Evolutionary conservation across 768 basidiomycete genomes (phyloP).

Genomic region (Kondoa malvinella): DNA sequence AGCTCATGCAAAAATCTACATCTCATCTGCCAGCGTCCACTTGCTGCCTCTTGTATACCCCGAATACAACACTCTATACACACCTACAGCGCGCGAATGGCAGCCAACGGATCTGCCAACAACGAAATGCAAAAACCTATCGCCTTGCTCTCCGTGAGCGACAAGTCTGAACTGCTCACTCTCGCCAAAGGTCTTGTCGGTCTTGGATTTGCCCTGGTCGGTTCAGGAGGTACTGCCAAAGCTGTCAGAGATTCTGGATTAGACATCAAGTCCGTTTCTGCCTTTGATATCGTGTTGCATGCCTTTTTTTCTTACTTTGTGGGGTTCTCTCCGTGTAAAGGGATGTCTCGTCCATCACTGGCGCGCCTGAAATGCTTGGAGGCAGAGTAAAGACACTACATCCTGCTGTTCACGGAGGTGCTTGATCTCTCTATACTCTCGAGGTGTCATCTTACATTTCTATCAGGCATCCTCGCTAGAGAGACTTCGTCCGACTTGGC

Average conservation of each 20-base stretch:
- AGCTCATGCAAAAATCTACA: no score
- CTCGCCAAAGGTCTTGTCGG: conserved; percentile 67
- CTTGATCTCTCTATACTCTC: conserved; percentile 19
- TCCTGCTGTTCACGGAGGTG: conserved; percentile 93
- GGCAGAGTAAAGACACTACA: conserved; percentile 97
- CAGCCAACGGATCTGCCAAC: no score
- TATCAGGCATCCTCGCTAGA: conserved; percentile 93
- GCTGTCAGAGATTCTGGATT: conserved; percentile 88
- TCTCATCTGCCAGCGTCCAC: no score
- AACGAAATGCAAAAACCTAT: background rate
- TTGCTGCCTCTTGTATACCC: no score
- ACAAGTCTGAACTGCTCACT: conserved; percentile 76
- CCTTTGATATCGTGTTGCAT: background rate
- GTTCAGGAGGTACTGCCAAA: conserved; percentile 94
- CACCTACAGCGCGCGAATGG: no score
- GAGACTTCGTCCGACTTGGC: conserved; percentile 73
- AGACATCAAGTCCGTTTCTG: conserved; percentile 72
- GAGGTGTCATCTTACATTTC: background rate
- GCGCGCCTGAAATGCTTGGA: conserved; percentile 96
- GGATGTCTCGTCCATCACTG: conserved; percentile 93
- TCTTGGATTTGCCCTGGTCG: conserved; percentile 70
- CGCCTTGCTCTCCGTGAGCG: conserved; percentile 86
- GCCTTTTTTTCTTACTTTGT: conserved; percentile 1
- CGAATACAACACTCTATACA: no score
- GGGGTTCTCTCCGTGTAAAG: conserved; percentile 36